Evolutionary conservation across 2,329 filamentous ascomycete genomes (phyloP).

Genomic region (Metarhizium anisopliae): DNA sequence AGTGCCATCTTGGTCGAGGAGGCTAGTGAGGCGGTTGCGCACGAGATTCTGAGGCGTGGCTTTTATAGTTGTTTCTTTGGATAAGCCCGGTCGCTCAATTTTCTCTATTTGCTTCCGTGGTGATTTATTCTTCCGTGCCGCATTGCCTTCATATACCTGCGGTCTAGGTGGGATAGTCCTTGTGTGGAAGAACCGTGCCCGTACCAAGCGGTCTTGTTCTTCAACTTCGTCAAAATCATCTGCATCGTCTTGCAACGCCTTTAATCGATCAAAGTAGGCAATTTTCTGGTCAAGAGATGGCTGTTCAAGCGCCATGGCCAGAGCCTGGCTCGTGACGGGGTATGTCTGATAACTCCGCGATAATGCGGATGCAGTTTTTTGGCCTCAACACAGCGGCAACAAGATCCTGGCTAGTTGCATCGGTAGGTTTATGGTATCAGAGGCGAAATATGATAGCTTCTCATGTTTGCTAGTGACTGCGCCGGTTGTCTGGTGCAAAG

Average conservation of each 20-base stretch:
- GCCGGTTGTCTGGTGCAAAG: no score
- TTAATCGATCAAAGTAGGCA: slow-evolving; percentile 36
- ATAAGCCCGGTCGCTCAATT: background rate
- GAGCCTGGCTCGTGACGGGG: background rate
- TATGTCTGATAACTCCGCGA: no score
- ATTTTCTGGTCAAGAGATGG: slow-evolving; percentile 27
- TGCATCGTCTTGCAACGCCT: slow-evolving; percentile 12
- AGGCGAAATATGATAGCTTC: background rate
- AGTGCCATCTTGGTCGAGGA: slow-evolving; percentile 14
- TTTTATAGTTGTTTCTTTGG: slow-evolving; percentile 13
- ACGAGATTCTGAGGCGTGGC: slow-evolving; percentile 16
- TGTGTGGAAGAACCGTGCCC: background rate
- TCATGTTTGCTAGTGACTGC: background rate
- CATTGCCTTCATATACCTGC: background rate
- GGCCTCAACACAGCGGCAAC: background rate
- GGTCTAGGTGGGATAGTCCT: background rate
- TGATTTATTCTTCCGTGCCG: background rate
- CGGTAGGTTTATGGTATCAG: background rate
- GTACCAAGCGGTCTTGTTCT: background rate
- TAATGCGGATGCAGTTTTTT: background rate
- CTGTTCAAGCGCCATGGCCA: background rate
- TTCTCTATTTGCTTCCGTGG: background rate
- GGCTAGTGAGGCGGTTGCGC: background rate
- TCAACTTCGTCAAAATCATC: background rate
- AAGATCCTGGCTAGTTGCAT: no score